Base-by-base conservation (phyloP, 495 filamentous ascomycete genomes). In the Oleoguttula mirabilis region DNA sequence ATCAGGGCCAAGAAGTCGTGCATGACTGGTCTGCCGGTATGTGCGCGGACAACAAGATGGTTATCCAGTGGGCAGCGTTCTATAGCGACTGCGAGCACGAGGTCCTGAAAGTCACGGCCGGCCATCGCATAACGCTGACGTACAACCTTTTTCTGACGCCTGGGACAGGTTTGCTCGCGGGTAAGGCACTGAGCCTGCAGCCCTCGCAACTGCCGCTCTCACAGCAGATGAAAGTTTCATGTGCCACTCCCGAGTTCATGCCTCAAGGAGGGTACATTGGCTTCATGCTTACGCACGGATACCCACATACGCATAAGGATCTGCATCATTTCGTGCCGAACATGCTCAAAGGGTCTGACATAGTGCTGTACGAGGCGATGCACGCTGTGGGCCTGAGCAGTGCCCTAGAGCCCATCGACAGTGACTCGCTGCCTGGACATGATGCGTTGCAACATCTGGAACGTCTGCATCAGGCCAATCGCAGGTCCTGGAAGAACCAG, bases 81-180 rank as follows among this genome's bases (percentile, higher is more conserved):
- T 79, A 75, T 50, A 71, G 66, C 42, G 72, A 78, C 47, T 75
- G 69, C 46, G 67, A 72, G 48, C 74, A 79, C 52, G 73, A 79
- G 55, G 66, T 78, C n/a, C 54, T 66, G 4, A 57, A 62, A n/a
- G 62, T 78, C 31, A 70, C 59, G 0, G 43, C 52, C 5, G 73
- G 72, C 0, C 62, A 78, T 36, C 62, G 71, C 0, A 44, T 78
- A 20, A 78, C 71, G 0, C 51, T 79, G 16, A 78, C 73, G 1
- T 79, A 77, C 60, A 75, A 78, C 41, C 58, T 79, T 7, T 76
- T 67, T 39, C 43, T 60, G 16, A 17, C 50, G 2, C 32, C 4
- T 15, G 50, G 55, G 5, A 24, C 46, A 4, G 54, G 54, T 14
- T 12, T 22, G n/a, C 37, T 46, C 15, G 15, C 23, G 10, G 32